Evolutionary conservation across 371 early-diverging fungal species (phyloP).

Genomic region (Batrachochytrium dendrobatidis): DNA sequence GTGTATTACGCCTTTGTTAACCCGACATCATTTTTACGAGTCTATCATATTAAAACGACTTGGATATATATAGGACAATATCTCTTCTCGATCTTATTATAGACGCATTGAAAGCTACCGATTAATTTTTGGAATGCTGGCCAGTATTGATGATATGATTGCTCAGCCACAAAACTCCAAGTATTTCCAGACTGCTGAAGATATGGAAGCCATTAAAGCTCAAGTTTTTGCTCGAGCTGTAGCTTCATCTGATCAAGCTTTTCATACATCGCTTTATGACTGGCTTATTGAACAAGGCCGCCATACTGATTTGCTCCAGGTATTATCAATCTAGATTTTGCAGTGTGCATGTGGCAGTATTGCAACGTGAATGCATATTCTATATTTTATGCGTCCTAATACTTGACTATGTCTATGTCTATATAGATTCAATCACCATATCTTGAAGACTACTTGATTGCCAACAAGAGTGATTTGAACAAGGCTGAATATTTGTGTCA

Average conservation of each 20-base stretch:
- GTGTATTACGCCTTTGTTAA: no score
- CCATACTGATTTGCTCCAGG: conserved; percentile 25
- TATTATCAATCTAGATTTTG: no score
- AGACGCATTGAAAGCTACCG: neutral
- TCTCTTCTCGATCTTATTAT: conserved; percentile 14
- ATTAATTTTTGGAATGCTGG: conserved; percentile 9
- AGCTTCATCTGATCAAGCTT: conserved; percentile 47
- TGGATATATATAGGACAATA: no score
- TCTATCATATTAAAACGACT: no score
- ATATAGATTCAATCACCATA: conserved; percentile 49
- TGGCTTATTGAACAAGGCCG: conserved; percentile 50
- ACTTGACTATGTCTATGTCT: no score
- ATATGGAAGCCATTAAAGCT: neutral
- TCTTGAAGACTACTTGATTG: conserved; percentile 58
- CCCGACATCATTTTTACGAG: no score
- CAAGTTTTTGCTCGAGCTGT: conserved; percentile 21
- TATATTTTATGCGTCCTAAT: conserved; percentile 1
- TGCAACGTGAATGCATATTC: no score
- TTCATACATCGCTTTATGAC: conserved; percentile 62
- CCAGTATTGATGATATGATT: conserved; percentile 13
- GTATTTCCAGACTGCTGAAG: neutral
- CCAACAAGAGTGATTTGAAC: conserved; percentile 2
- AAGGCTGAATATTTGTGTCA: conserved; percentile 64
- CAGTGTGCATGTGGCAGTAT: no score
- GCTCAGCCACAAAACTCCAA: neutral